Evolutionary conservation across 331 rosid species (phyloP), one percentile per base, ranked within the genome.

Genomic region (Rhamnella rubrinervis): DNA sequence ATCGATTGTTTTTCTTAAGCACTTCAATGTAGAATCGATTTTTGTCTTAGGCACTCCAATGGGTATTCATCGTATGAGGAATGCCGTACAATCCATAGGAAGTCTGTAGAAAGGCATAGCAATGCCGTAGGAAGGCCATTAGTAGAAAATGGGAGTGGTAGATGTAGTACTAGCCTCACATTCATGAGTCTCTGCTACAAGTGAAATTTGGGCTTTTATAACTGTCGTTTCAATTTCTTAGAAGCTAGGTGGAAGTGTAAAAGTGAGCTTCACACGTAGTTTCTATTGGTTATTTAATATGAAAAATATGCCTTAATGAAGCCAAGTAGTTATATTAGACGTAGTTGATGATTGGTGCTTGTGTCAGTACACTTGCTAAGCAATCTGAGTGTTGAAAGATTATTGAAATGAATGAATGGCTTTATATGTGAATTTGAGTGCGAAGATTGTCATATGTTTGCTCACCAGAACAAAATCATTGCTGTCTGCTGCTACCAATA

Each of bases 401-500:
- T 1, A 44, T 11, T 41, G 70, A 28, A 66, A 51, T n/a, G 49
- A 66, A 31, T 2, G 1, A 16, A 4, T 71, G 50, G 19, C 16
- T 28, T 38, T 72, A 25, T 19, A 6, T 35, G 50, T 17, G 26
- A 14, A 21, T 50, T 59, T 58, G 25, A 26, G 63, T 14, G 17
- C 51, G 41, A 59, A 59, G 21, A 17, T 23, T 68, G 10, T 18
- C 61, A 47, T 40, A 9, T 65, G 40, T 59, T 35, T 65, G 17
- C 17, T 47, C 17, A 9, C 10, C 17, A 41, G 2, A 38, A 38
- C 37, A 18, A 25, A 37, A 50, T 41, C 16, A 16, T 20, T 31
- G 35, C 35, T 31, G 49, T 26, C 20, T 75, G 82, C 28, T 62
- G 68, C 60, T 38, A 14, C 63, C 70, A 55, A 49, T 71, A 55